Evolutionary conservation across 2,329 filamentous ascomycete species (phyloP).

Genomic region (Colletotrichum abscissum): DNA sequence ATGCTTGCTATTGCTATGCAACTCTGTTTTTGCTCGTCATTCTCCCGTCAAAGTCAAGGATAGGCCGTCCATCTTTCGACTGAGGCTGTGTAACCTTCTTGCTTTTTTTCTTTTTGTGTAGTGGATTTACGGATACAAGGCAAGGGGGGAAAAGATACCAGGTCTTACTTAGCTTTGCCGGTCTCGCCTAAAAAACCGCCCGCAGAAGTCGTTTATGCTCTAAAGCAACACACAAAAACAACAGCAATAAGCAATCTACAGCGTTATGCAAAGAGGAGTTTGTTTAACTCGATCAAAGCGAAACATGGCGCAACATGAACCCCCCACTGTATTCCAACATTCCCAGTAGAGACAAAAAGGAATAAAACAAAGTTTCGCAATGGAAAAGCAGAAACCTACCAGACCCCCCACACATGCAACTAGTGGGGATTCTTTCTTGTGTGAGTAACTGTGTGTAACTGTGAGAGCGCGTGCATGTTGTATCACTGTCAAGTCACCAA

Average conservation of each 20-base stretch:
- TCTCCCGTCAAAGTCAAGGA: conserved; percentile 6
- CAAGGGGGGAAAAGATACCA: neutral
- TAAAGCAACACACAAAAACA: conserved; percentile 1
- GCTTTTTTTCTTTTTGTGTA: neutral
- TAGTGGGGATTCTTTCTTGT: neutral
- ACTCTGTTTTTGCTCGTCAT: neutral
- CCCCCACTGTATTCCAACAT: neutral
- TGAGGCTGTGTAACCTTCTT: neutral
- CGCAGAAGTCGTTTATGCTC: neutral
- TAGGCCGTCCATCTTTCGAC: conserved; percentile 8
- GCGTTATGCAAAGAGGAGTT: conserved; percentile 3
- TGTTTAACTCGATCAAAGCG: neutral
- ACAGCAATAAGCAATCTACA: conserved; percentile 13
- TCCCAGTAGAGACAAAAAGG: neutral
- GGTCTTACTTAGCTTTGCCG: neutral
- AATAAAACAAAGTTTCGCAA: neutral
- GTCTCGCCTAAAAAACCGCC: neutral
- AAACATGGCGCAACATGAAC: conserved; percentile 1
- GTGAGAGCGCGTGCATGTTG: neutral
- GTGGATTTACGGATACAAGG: neutral
- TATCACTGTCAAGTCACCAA: neutral
- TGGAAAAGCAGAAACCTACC: neutral
- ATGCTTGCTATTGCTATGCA: too few relatives aligned
- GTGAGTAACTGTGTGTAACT: neutral
- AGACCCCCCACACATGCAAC: neutral